Base-by-base conservation (phyloP, 2,329 filamentous ascomycete species). In the Cytospora leucostoma region DNA sequence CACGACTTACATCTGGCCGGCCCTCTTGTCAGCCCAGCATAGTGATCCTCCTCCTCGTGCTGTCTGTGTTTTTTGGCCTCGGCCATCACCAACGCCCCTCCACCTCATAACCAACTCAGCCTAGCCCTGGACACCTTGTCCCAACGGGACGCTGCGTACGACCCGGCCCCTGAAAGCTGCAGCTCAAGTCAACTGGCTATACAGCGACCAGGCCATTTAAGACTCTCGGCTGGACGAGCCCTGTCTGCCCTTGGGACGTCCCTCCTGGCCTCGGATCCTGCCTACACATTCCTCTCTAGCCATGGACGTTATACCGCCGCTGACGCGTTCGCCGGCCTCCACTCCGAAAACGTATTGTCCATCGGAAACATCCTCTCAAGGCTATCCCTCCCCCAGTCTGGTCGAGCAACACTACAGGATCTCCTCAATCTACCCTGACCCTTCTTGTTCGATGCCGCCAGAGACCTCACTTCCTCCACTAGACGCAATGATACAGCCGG, bases 241-340 rank as follows among this genome's bases (percentile, higher is more conserved):
- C 34, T 8, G 13, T 57, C 44, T 47, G 32, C 35, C 38, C 49
- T n/a, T 27, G 27, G 38, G 40, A 7, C 56, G 15, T 34, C n/a
- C 49, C 35, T 7, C 34, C 17, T 34, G 34, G 27, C 15, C 40
- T n/a, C 19, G 10, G 32, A 44, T 44, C 21, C 58, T 27, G 27
- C 27, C 27, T 60, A 13, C 35, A 17, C 17, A 12, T 15, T 35
- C 13, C 37, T 13, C 40, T 47, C 35, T 37, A 64, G 71, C 70
- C 73, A 83, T 83, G 80, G 80, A 82, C 72, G 75, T 79, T 68
- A 79, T 79, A 73, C 80, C 80, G 68, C 80, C 79, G 53, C 74
- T 81, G 63, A 79, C 76, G 64, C 74, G 75, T 70, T 80, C 78
- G 65, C 76, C 78, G 34, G 73, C 74, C 19, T 79, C 78, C 54